Percentiles rank a stretch among this genome's conserved stretches.
phyloP scores from a whole-genome alignment of 202 grass and related monocot genomes.

The Cymbopogon flexuosus region DNA sequence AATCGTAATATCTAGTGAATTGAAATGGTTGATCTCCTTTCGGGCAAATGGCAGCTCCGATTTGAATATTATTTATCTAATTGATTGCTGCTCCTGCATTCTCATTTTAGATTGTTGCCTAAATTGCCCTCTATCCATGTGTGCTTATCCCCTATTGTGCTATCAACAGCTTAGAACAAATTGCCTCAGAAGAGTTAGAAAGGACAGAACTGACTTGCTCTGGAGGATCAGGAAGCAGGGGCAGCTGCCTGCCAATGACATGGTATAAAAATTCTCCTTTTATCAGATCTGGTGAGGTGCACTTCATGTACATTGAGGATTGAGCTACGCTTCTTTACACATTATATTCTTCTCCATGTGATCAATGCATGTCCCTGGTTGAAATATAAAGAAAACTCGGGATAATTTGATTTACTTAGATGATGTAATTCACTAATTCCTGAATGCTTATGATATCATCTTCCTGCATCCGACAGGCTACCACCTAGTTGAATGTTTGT shows the following conservation, averaged over 20 bases:
- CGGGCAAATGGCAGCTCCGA: background rate
- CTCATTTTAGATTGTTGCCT: background rate
- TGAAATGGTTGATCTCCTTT: background rate
- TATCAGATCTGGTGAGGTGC: background rate
- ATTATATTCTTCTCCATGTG: background rate
- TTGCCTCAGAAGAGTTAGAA: conserved; percentile 63
- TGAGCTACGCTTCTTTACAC: background rate
- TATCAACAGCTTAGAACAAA: conserved; percentile 60
- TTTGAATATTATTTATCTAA: background rate
- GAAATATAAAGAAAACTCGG: background rate
- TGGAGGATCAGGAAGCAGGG: conserved; percentile 57
- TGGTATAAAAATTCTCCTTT: conserved; percentile 40
- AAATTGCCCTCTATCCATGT: background rate
- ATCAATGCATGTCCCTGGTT: background rate
- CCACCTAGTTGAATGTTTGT: background rate
- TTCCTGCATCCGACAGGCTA: too few relatives aligned
- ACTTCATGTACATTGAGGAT: background rate
- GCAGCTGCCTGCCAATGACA: conserved; percentile 37
- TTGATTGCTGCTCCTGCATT: background rate
- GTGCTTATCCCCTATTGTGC: conserved; percentile 11
- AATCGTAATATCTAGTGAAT: background rate
- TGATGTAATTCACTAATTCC: background rate
- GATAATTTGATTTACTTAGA: background rate
- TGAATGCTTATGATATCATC: too few relatives aligned
- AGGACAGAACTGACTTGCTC: conserved; percentile 65